Percentiles rank a stretch among this genome's conserved stretches.
Conservation (phyloP, 106 monocot species). For the Phalaenopsis aphrodite region DNA sequence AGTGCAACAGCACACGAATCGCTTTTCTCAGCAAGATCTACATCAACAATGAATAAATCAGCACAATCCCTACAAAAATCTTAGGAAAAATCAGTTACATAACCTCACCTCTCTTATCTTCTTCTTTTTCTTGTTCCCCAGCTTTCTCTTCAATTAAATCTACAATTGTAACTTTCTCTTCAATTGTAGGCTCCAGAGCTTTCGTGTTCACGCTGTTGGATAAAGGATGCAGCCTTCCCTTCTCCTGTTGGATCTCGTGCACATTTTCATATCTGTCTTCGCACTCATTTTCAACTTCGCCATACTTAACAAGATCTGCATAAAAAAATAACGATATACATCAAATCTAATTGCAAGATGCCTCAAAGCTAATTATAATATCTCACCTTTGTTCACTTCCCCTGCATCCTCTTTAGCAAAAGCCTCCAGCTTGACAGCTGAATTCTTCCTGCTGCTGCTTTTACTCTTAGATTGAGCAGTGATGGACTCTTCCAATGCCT, state of each 20-base stretch:
- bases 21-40: neutral
- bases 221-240: constrained; percentile 33
- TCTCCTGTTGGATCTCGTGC: constrained; percentile 11
- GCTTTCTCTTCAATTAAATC: too few species aligned
- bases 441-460: neutral
- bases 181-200: neutral
- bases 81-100: neutral
- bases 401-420: neutral
- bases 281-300: neutral
- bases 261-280: constrained; percentile 1
- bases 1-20: neutral
- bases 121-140: neutral
- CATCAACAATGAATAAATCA: neutral
- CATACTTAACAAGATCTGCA: neutral
- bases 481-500: neutral
- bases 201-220: constrained; percentile 22
- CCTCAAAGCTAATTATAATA: neutral
- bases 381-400: neutral
- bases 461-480: neutral
- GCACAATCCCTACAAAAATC: neutral
- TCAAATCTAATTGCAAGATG: neutral
- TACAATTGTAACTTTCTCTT: too few species aligned
- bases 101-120: neutral
- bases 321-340: neutral
- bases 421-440: neutral